Evolutionary conservation across 2,329 filamentous ascomycete genomes (phyloP).

Genomic region (Lomentospora prolificans): DNA sequence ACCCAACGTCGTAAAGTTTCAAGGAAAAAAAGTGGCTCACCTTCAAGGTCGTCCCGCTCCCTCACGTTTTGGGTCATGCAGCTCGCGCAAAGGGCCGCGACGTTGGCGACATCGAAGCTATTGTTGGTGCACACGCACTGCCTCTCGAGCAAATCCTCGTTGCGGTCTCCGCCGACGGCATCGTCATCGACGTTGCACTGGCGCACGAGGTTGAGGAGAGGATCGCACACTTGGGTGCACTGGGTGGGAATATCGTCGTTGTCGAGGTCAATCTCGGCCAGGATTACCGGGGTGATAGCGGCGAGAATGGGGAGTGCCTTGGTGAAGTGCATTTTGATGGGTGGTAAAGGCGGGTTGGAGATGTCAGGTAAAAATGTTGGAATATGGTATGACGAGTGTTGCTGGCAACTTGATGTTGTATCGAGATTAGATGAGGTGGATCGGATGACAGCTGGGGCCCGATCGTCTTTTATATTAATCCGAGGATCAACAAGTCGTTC

Average conservation of each 20-base stretch:
- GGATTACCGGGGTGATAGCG: conserved; percentile 4
- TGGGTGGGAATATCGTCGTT: conserved; percentile 13
- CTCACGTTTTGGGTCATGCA: conserved; percentile 20
- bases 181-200: conserved; percentile 14
- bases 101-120: conserved; percentile 27
- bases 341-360: background rate
- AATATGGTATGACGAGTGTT: background rate
- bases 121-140: conserved; percentile 27
- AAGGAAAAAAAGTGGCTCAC: conserved; percentile 8
- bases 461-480: no score
- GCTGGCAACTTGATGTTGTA: no score
- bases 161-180: conserved; percentile 13
- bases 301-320: conserved; percentile 8
- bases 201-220: conserved; percentile 11
- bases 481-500: no score
- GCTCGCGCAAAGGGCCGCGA: conserved; percentile 27
- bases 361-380: background rate
- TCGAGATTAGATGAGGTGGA: no score
- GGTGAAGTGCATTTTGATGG: conserved; percentile 6
- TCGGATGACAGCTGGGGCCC: no score
- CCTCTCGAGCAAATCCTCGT: conserved; percentile 16
- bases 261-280: conserved; percentile 13
- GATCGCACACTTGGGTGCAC: conserved; percentile 13
- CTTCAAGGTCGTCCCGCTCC: conserved; percentile 14
- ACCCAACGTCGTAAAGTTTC: no score